These are phyloP conservation scores for Westerdykella sp. DNA, from an alignment of 2,329 filamentous ascomycete genomes.

Conservation along the genomic window DNA sequence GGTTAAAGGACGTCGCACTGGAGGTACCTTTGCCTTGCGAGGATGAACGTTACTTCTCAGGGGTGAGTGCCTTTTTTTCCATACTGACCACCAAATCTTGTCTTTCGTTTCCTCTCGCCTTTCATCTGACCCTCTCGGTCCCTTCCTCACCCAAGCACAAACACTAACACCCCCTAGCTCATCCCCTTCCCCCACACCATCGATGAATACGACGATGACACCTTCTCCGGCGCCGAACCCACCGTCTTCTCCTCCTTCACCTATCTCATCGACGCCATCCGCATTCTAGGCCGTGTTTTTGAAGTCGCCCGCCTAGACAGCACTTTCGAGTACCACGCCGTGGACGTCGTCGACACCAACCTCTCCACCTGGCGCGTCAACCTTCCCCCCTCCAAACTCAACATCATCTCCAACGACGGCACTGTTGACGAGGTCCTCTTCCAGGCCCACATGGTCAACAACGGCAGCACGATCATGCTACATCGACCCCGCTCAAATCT, in stretches of 20 bases:
- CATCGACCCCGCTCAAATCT: slow-evolving; percentile 41
- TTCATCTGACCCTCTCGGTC: neutral
- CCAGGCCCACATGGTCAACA: slow-evolving; percentile 73
- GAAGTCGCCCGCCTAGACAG: slow-evolving; percentile 35
- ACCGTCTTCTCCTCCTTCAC: slow-evolving; percentile 75
- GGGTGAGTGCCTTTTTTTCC: slow-evolving; percentile 20
- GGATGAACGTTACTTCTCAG: slow-evolving; percentile 59
- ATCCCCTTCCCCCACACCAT: slow-evolving; percentile 47
- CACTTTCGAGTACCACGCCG: slow-evolving; percentile 39
- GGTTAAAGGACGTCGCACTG: slow-evolving; percentile 59
- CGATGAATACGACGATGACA: slow-evolving; percentile 71
- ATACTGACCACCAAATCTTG: neutral
- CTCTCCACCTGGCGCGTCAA: slow-evolving; percentile 74
- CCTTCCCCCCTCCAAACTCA: slow-evolving; percentile 64
- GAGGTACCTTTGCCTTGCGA: slow-evolving; percentile 76
- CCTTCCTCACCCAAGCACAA: neutral
- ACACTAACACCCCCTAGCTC: slow-evolving; percentile 16
- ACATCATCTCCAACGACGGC: slow-evolving; percentile 62
- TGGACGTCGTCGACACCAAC: slow-evolving; percentile 54
- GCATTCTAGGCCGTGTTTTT: slow-evolving; percentile 73
- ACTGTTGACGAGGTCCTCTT: slow-evolving; percentile 81
- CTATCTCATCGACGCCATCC: slow-evolving; percentile 74
- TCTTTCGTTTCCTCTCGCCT: slow-evolving; percentile 4
- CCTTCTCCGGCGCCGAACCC: slow-evolving; percentile 65
- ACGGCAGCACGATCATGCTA: slow-evolving; percentile 36